These are phyloP conservation scores for Trichomonascus vanleenenianus DNA, from an alignment of 805 yeast species.

Conservation along the genomic window DNA sequence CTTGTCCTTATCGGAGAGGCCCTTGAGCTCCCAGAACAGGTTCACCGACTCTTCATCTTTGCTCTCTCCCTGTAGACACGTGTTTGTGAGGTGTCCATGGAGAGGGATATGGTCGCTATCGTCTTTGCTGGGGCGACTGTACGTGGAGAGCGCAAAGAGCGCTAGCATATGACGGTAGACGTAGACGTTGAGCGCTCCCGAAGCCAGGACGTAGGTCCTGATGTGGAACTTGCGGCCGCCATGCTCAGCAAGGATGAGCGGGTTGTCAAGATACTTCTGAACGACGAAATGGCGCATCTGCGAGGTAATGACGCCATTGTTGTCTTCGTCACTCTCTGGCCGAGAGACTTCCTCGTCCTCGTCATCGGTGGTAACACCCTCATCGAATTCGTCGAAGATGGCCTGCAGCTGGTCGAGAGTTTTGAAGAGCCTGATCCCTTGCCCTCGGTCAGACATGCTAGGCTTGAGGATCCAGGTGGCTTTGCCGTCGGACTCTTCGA, in stretches of 20 bases:
- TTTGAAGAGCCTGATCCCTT: conserved; percentile 80
- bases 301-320: conserved; percentile 64
- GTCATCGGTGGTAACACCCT: conserved; percentile 54
- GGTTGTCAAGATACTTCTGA: conserved; percentile 68
- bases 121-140: conserved; percentile 28
- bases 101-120: conserved; percentile 32
- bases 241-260: conserved; percentile 57
- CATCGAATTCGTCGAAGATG: conserved; percentile 82
- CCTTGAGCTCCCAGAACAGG: conserved; percentile 52
- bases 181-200: conserved; percentile 66
- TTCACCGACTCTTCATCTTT: conserved; percentile 41
- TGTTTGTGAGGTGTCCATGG: conserved; percentile 83
- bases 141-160: conserved; percentile 61
- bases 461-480: conserved; percentile 88
- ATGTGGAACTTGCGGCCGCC: conserved; percentile 77
- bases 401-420: conserved; percentile 72
- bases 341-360: conserved; percentile 35
- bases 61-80: conserved; percentile 67
- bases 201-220: conserved; percentile 71
- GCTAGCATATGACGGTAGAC: conserved; percentile 78
- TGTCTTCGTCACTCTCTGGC: conserved; percentile 22
- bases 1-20: conserved; percentile 32
- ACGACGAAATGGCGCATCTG: conserved; percentile 87
- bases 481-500: conserved; percentile 39
- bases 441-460: conserved; percentile 95